These are phyloP conservation scores for Suillus alpinus DNA, from an alignment of 768 basidiomycete species.

Conservation along the genomic window DNA sequence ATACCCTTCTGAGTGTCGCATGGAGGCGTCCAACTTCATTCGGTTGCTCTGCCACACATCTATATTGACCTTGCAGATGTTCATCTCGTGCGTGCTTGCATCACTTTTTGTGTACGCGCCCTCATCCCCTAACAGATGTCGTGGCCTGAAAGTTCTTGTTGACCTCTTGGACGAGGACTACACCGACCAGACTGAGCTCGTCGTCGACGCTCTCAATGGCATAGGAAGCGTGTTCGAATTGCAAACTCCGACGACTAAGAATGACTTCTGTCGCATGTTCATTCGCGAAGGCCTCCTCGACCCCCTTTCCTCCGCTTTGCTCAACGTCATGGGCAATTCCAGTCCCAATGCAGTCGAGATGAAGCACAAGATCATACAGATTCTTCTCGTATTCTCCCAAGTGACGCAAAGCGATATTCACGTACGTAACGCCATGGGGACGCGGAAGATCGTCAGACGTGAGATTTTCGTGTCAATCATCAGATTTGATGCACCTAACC, in stretches of 20 bases:
- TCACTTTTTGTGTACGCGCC: background rate
- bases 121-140: constrained; percentile 56
- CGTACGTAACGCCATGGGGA: constrained; percentile 89
- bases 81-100: constrained; percentile 81
- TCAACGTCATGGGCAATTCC: constrained; percentile 81
- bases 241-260: constrained; percentile 94
- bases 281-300: constrained; percentile 93
- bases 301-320: constrained; percentile 84
- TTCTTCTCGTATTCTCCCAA: constrained; percentile 88
- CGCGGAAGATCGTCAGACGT: constrained; percentile 87
- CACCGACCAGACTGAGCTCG: constrained; percentile 83
- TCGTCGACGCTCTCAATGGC: constrained; percentile 91
- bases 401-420: constrained; percentile 95
- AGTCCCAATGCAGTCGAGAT: constrained; percentile 65
- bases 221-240: constrained; percentile 95
- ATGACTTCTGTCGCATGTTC: constrained; percentile 98
- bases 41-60: constrained; percentile 90
- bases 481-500: constrained; percentile 6
- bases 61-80: constrained; percentile 94
- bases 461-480: constrained; percentile 31
- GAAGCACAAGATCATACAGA: constrained; percentile 87
- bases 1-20: constrained; percentile 86
- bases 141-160: constrained; percentile 90
- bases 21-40: constrained; percentile 96
- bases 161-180: constrained; percentile 97